Evolutionary conservation across 2,329 filamentous ascomycete species (phyloP).

Genomic region (Colletotrichum lindemuthianum): DNA sequence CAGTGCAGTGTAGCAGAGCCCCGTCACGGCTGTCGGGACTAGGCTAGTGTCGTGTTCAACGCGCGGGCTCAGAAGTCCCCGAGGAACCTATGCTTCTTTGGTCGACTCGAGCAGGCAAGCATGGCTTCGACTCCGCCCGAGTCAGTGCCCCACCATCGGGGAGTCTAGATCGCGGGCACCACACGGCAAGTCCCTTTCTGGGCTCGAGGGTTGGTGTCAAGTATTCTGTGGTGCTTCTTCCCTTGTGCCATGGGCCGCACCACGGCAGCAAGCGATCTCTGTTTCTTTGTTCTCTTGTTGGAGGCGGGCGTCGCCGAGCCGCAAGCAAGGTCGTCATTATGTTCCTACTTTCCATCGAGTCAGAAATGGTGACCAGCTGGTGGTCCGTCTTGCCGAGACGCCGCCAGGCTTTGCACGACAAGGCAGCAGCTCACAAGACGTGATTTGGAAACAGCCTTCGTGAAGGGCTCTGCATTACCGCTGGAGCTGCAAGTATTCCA

Average conservation of each 20-base stretch:
- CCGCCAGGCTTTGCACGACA: constrained; percentile 12
- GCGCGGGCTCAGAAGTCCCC: constrained; percentile 34
- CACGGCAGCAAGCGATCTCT: constrained; percentile 3
- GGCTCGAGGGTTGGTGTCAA: too few relatives aligned
- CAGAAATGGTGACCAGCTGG: background rate
- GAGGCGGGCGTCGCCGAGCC: too few relatives aligned
- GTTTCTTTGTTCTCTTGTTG: constrained; percentile 27
- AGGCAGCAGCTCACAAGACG: background rate
- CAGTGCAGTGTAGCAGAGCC: constrained; percentile 20
- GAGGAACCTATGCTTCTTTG: constrained; percentile 34
- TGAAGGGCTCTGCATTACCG: too few relatives aligned
- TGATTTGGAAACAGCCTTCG: too few relatives aligned
- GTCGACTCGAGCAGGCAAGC: constrained; percentile 30
- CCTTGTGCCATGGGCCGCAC: constrained; percentile 14
- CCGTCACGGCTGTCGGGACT: constrained; percentile 26
- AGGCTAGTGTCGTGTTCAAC: constrained; percentile 33
- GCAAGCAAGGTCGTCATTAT: too few relatives aligned
- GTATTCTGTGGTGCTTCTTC: too few relatives aligned
- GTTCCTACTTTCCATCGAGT: too few relatives aligned
- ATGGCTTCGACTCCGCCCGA: constrained; percentile 33
- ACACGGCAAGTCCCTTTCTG: constrained; percentile 30
- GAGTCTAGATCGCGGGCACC: constrained; percentile 33
- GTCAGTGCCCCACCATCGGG: constrained; percentile 33
- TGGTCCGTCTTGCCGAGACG: constrained; percentile 19
- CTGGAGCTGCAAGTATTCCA: too few relatives aligned